Base-by-base conservation (phyloP, 1,284 basidiomycete genomes). In the Fomes fomentarius region DNA sequence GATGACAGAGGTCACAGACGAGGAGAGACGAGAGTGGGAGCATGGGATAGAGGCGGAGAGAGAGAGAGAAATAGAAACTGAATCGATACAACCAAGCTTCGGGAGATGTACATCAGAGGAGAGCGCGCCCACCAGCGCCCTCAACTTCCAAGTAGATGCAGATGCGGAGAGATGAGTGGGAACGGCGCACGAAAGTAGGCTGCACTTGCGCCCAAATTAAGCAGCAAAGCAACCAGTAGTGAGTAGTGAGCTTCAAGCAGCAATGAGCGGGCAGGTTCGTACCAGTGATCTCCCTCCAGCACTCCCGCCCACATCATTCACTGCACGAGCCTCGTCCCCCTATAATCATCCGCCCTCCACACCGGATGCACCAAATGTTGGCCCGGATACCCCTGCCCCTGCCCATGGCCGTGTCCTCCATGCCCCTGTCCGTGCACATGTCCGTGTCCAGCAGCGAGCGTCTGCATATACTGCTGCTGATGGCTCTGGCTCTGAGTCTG, bases 271-370 rank as follows among this genome's bases (percentile, higher is more conserved):
- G 4, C 12, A 19, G 17, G 26, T 15, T 17, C 10, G n/a, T n/a
- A n/a, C n/a, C 39, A n/a, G 21, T 12, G 21, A 11, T 14, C 28
- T 19, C 26, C 17, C 35, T 17, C 6, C 21, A 31, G 4, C 31
- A 30, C 17, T 15, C 19, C 39, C 8, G 35, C 33, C 19, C 26
- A 35, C 12, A 6, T 14, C 49, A 35, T 40, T 57, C 48, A 61
- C 56, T 61, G 60, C 15, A 61, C 60, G 21, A 61, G 51, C 49
- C 56, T 45, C 34, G 48, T 51, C 12, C 54, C 40, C 22, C 37
- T 17, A 21, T 52, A 46, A n/a, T 51, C 53, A n/a, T 54, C 50
- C 34, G 40, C 26, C 39, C 58, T 50, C 58, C 58, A 61, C 22
- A 39, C 52, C 48, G 45, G 38, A n/a, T 42, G 45, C 38, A 17